Evolutionary conservation across 2,329 filamentous ascomycete genomes (phyloP), one percentile per base, ranked within the genome.

Genomic region (Trichoderma aggressivum): DNA sequence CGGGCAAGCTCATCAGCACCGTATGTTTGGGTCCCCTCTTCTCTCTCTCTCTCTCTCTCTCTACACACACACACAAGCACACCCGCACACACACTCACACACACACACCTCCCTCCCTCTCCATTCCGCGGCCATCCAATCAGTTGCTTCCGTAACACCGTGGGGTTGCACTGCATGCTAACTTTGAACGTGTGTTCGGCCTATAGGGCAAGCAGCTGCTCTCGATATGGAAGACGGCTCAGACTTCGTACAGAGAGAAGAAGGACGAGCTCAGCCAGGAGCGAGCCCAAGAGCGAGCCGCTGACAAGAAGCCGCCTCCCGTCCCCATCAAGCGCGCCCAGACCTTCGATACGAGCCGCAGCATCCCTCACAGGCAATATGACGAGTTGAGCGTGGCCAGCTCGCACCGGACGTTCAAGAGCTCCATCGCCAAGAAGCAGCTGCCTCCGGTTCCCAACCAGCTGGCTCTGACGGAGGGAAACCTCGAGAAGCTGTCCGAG

Each of bases 191-290:
- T 67, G 24, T 65, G 50, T 50, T 58, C 3, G 16, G 14, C 8
- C 21, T 60, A 10, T 78, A 97, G 94, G 94, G 94, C 78, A 97
- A 97, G 83, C 93, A 97, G 76, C 85, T 98, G 28, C 88, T 97
- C 78, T 91, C 90, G 79, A 91, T 98, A 78, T 97, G 97, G 86
- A 97, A 94, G 80, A 94, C 98, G 79, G 95, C 94, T 74, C 94
- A 93, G 79, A 89, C 91, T 68, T 92, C 93, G 71, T 98, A 98
- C 82, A 88, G 91, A 71, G 93, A 97, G 78, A 93, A 93, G 78
- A 97, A 97, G 81, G 91, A 93, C 7, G 90, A 94, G 75, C 87
- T 97, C 76, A 90, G 90, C 79, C 89, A 91, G 24, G 89, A 93
- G 75, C 83, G 83, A 16, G 78, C 80, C n/a, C 75, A 85, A 58